Conservation (phyloP, 345 rosid species). For the Laguncularia racemosa region DNA sequence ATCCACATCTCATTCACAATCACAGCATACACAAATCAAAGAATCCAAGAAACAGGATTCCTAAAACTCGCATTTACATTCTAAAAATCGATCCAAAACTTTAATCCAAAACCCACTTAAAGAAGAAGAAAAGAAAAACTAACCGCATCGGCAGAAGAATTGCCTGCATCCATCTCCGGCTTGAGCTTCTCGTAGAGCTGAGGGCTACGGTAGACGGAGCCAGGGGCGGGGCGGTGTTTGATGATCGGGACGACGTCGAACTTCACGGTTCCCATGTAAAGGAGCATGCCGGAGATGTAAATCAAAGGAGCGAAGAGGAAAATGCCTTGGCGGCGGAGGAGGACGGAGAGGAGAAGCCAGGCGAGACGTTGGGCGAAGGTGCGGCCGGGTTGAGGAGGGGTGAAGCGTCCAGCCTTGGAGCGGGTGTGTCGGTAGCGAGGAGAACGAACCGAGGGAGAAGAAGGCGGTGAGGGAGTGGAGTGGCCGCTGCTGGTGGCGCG, state of each 20-base stretch:
- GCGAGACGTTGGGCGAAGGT: conserved; percentile 77
- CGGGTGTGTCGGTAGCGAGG: conserved; percentile 76
- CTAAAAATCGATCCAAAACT: conserved; percentile 6
- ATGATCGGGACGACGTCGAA: conserved; percentile 71
- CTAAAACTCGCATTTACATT: neutral
- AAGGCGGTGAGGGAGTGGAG: conserved; percentile 89
- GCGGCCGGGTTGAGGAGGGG: conserved; percentile 45
- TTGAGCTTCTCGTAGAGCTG: conserved; percentile 81
- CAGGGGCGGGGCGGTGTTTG: conserved; percentile 59
- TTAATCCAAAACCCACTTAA: conserved; percentile 3
- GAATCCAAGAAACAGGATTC: neutral
- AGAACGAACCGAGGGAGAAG: conserved; percentile 85
- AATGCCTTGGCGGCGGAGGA: conserved; percentile 88
- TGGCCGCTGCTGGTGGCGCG: conserved; percentile 90
- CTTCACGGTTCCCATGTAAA: conserved; percentile 92
- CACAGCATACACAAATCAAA: neutral
- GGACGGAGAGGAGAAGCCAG: conserved; percentile 73
- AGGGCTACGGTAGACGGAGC: conserved; percentile 87
- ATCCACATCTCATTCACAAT: neutral
- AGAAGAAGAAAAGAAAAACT: conserved; percentile 14
- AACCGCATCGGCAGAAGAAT: conserved; percentile 88
- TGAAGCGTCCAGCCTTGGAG: conserved; percentile 49
- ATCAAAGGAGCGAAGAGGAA: conserved; percentile 90
- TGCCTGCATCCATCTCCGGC: conserved; percentile 85
- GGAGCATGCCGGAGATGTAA: conserved; percentile 89